Conservation (phyloP, 495 filamentous ascomycete genomes). For the Oidiodendron maius region DNA sequence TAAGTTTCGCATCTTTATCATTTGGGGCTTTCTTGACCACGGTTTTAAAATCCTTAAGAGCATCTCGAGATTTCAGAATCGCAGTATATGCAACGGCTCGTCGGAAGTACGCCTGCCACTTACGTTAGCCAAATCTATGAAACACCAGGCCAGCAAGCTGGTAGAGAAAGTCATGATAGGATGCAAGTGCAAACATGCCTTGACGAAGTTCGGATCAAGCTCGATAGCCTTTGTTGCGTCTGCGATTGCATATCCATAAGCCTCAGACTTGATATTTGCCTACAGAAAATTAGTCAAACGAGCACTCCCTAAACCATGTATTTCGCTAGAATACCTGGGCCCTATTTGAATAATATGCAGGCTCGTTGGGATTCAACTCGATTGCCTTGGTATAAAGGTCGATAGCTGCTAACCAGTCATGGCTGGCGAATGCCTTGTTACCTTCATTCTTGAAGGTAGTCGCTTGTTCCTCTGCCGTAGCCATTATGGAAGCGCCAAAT, state of each 20-base stretch:
- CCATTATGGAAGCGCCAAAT: neutral
- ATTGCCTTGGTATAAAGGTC: slow-evolving; percentile 90
- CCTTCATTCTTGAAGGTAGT: slow-evolving; percentile 84
- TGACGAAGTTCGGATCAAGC: slow-evolving; percentile 78
- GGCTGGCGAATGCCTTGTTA: slow-evolving; percentile 83
- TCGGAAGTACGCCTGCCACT: slow-evolving; percentile 81
- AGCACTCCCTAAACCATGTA: slow-evolving; percentile 22
- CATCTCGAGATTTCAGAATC: slow-evolving; percentile 80
- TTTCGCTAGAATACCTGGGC: slow-evolving; percentile 63
- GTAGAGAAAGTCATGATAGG: no score
- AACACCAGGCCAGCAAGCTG: no score
- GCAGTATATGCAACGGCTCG: slow-evolving; percentile 86
- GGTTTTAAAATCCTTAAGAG: slow-evolving; percentile 85
- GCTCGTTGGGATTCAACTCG: slow-evolving; percentile 73
- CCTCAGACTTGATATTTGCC: slow-evolving; percentile 92
- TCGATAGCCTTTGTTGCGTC: slow-evolving; percentile 95
- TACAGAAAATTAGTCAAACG: slow-evolving; percentile 46
- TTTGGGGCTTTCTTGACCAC: slow-evolving; percentile 79
- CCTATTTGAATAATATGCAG: slow-evolving; percentile 87
- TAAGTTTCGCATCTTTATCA: slow-evolving; percentile 87
- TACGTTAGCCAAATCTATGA: neutral
- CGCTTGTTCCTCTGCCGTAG: slow-evolving; percentile 52
- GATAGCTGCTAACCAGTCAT: slow-evolving; percentile 82
- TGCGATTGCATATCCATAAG: slow-evolving; percentile 84
- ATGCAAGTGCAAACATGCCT: no score